Percentiles rank a stretch among this genome's conserved stretches.
These are phyloP conservation scores for Wickerhamomyces pijperi DNA, from an alignment of 805 yeast genomes.

Conservation along the genomic window DNA sequence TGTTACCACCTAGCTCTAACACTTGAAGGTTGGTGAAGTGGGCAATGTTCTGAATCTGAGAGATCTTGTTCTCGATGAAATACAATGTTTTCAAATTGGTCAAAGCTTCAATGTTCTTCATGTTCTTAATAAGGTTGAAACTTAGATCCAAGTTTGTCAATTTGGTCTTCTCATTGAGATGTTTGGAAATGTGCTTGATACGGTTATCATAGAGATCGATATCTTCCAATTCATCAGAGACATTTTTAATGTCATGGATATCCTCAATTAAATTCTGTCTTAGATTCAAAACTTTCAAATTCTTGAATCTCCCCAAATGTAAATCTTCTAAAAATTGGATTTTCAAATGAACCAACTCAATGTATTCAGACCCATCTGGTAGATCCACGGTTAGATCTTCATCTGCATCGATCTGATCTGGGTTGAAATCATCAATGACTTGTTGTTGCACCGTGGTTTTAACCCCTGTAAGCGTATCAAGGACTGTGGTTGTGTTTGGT, in stretches of 20 bases:
- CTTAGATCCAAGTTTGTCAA: constrained; percentile 66
- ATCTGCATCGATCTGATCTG: constrained; percentile 58
- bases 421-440: constrained; percentile 5
- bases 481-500: background rate
- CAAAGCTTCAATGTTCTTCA: constrained; percentile 64
- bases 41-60: constrained; percentile 57
- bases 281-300: constrained; percentile 53
- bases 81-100: constrained; percentile 55
- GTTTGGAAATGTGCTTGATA: constrained; percentile 73
- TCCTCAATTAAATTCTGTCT: constrained; percentile 77
- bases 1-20: constrained; percentile 87
- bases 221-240: constrained; percentile 54
- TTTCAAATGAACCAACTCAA: constrained; percentile 64
- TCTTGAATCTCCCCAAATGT: constrained; percentile 41
- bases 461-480: background rate
- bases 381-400: constrained; percentile 44
- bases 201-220: constrained; percentile 88
- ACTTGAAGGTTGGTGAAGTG: constrained; percentile 46
- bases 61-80: constrained; percentile 82
- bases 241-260: constrained; percentile 55
- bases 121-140: constrained; percentile 79
- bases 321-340: constrained; percentile 53
- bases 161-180: constrained; percentile 45
- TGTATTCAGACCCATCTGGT: constrained; percentile 43
- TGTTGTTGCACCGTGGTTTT: background rate